These are phyloP conservation scores for Cladosporium sp. DNA, from an alignment of 2,329 filamentous ascomycete species.

Conservation along the genomic window DNA sequence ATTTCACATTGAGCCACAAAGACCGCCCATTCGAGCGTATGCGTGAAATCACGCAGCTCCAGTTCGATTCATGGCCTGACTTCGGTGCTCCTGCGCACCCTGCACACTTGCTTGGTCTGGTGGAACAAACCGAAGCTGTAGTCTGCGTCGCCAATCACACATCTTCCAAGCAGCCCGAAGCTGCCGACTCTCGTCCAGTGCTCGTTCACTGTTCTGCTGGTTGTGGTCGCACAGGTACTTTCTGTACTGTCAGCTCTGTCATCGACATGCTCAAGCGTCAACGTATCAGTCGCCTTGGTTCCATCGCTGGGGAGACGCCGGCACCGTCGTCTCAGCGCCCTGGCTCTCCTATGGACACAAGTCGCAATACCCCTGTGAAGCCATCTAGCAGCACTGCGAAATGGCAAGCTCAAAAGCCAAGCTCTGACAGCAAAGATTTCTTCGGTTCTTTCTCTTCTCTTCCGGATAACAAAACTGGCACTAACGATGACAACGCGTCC, in stretches of 20 bases:
- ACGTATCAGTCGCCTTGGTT: conserved; percentile 29
- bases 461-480: conserved; percentile 27
- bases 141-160: conserved; percentile 45
- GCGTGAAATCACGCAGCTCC: conserved; percentile 88
- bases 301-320: conserved; percentile 16
- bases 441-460: conserved; percentile 21
- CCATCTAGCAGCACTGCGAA: not conserved
- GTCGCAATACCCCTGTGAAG: conserved; percentile 16
- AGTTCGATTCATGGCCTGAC: conserved; percentile 96
- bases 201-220: conserved; percentile 94
- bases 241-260: conserved; percentile 93
- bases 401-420: not conserved
- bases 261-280: conserved; percentile 97
- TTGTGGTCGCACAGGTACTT: conserved; percentile 91
- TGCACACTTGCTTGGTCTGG: conserved; percentile 75
- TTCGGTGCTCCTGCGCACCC: conserved; percentile 91
- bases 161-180: conserved; percentile 56
- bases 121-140: conserved; percentile 83
- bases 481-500: not conserved
- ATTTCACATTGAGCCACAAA: conserved; percentile 76
- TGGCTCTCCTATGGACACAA: conserved; percentile 44
- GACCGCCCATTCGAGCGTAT: conserved; percentile 77
- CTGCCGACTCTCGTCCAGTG: conserved; percentile 59
- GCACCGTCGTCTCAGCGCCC: conserved; percentile 20
- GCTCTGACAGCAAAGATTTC: conserved; percentile 21